Evolutionary conservation across 2,329 filamentous ascomycete genomes (phyloP).

Genomic region (Balansia obtecta): DNA sequence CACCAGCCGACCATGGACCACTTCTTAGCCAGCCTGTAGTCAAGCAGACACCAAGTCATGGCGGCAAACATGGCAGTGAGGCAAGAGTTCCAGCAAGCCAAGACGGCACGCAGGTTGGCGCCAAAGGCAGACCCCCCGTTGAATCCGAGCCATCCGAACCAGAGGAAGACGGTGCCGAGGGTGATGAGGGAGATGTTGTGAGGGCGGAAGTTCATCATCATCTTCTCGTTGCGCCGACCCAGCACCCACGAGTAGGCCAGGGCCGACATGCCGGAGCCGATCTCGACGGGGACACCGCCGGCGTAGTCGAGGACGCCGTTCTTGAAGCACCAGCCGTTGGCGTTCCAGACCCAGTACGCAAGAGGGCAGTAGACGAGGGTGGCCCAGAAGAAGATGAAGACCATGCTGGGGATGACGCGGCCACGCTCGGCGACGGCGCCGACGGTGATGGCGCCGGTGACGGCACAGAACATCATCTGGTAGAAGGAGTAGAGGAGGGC

Average conservation of each 20-base stretch:
- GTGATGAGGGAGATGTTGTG: slow-evolving; percentile 98
- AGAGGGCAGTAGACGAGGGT: slow-evolving; percentile 96
- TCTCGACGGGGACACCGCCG: slow-evolving; percentile 93
- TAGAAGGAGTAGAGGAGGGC: slow-evolving; percentile 91
- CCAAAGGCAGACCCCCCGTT: slow-evolving; percentile 94
- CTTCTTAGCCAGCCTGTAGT: slow-evolving; percentile 88
- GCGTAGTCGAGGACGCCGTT: slow-evolving; percentile 95
- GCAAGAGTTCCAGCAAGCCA: slow-evolving; percentile 98
- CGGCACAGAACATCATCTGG: slow-evolving; percentile 96
- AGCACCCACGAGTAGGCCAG: slow-evolving; percentile 94
- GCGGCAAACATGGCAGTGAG: slow-evolving; percentile 83
- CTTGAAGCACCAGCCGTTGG: slow-evolving; percentile 82
- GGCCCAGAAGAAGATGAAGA: slow-evolving; percentile 93
- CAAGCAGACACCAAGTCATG: slow-evolving; percentile 88
- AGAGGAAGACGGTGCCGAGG: slow-evolving; percentile 86
- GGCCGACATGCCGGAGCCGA: slow-evolving; percentile 83
- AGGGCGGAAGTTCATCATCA: slow-evolving; percentile 99
- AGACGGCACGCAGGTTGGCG: slow-evolving; percentile 83
- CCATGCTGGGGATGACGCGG: slow-evolving; percentile 82
- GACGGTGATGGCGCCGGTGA: slow-evolving; percentile 82
- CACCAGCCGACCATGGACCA: slow-evolving; percentile 76
- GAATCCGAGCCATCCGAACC: slow-evolving; percentile 98
- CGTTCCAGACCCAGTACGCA: slow-evolving; percentile 93
- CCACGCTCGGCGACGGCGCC: slow-evolving; percentile 91
- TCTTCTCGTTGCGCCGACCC: slow-evolving; percentile 91